Conservation (phyloP, 2,329 filamentous ascomycete genomes). For the Nigrospora sphaerica region DNA sequence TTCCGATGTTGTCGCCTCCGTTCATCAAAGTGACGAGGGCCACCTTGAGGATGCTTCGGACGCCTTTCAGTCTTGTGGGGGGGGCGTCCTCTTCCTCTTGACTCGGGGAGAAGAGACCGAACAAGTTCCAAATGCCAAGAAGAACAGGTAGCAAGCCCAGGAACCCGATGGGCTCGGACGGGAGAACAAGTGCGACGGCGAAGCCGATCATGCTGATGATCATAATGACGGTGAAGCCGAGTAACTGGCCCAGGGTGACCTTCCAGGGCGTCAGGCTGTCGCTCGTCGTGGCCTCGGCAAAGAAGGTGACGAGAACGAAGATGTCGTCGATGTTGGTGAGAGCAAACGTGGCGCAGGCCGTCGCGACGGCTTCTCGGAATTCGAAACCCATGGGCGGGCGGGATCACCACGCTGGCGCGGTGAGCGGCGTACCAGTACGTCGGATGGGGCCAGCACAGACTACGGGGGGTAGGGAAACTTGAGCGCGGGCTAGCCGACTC, state of each 20-base stretch:
- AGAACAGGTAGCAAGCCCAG: slow-evolving; percentile 24
- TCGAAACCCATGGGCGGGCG: not conserved
- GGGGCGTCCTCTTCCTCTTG: slow-evolving; percentile 8
- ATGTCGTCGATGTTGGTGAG: slow-evolving; percentile 27
- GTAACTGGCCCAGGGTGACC: slow-evolving; percentile 18
- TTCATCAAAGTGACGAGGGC: slow-evolving; percentile 24
- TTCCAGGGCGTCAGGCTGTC: slow-evolving; percentile 12
- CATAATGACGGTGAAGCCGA: slow-evolving; percentile 25
- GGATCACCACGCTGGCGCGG: no score
- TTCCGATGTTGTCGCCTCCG: slow-evolving; percentile 27
- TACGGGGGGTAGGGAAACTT: no score
- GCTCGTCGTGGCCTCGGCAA: slow-evolving; percentile 22
- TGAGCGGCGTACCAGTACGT: no score
- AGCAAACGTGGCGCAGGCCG: slow-evolving; percentile 19
- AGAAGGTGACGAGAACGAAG: slow-evolving; percentile 30
- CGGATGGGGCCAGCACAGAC: no score
- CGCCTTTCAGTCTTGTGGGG: slow-evolving; percentile 4
- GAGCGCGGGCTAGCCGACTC: no score
- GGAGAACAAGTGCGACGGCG: slow-evolving; percentile 20
- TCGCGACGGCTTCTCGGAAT: slow-evolving; percentile 15
- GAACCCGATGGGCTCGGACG: slow-evolving; percentile 26
- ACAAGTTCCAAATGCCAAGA: slow-evolving; percentile 22
- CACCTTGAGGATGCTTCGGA: slow-evolving; percentile 17
- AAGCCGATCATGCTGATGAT: slow-evolving; percentile 26
- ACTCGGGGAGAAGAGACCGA: slow-evolving; percentile 10